Conservation (phyloP, 1,284 basidiomycete genomes). For the Salmacisia buchloeana region DNA sequence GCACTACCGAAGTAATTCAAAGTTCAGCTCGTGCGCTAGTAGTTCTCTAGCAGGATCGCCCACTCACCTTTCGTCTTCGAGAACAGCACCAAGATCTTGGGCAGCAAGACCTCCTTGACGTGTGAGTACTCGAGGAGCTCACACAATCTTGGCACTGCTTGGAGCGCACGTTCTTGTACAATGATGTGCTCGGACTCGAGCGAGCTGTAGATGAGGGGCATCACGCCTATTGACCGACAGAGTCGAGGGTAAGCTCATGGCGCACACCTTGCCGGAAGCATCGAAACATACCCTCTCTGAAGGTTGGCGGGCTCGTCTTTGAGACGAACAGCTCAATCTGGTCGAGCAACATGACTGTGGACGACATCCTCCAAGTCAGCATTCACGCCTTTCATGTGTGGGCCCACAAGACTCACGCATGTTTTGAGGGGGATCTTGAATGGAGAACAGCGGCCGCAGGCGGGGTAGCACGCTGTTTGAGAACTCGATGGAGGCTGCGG, state of each 20-base stretch:
- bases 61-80: slow-evolving; percentile 36
- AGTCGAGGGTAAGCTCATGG: not conserved
- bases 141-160: slow-evolving; percentile 76
- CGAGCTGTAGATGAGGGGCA: slow-evolving; percentile 90
- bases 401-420: slow-evolving; percentile 16
- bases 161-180: slow-evolving; percentile 87
- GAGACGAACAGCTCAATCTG: slow-evolving; percentile 79
- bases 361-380: not conserved
- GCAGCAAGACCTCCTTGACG: slow-evolving; percentile 46
- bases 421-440: slow-evolving; percentile 95
- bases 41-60: no score
- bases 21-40: not conserved
- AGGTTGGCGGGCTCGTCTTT: slow-evolving; percentile 80
- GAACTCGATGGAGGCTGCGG: slow-evolving; percentile 60
- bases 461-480: slow-evolving; percentile 73
- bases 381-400: not conserved
- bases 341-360: slow-evolving; percentile 58
- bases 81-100: slow-evolving; percentile 40
- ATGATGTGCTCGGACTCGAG: slow-evolving; percentile 69
- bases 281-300: slow-evolving; percentile 70
- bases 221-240: slow-evolving; percentile 63
- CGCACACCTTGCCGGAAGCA: not conserved
- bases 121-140: slow-evolving; percentile 70
- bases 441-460: slow-evolving; percentile 78
- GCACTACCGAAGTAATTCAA: slow-evolving; percentile 14